Base-by-base conservation (phyloP, 225 moss, liverwort and hornwort species). In the Sphagnum tenellum region DNA sequence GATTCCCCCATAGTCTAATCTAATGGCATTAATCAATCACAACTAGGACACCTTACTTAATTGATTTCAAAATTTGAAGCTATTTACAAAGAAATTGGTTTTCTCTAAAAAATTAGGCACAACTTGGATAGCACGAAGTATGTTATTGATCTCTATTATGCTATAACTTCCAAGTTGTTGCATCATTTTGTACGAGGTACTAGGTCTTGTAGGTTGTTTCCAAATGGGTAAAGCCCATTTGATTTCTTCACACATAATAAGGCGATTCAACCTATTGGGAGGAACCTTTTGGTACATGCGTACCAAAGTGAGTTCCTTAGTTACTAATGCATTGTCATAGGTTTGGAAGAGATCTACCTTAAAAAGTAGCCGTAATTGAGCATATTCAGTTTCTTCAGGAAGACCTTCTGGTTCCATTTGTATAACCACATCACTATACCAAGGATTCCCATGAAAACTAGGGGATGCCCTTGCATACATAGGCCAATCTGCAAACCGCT, bases 401-500 rank as follows among this genome's bases (percentile, higher is more conserved):
- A n/a, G 5, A 4, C 66, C 66, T 56, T 8, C 55, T n/a, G 29
- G 9, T 56, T 66, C 66, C 55, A 66, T 55, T 55, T 66, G 66
- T 7, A 66, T 7, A 10, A 2, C 46, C 8, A 66, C 66, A 53
- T 66, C 55, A 11, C 55, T 55, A 46, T 29, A 66, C 53, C 55
- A 66, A 14, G 66, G 29, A 3, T 44, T 4, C 3, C 55, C 55
- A 50, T 66, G 55, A 50, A 66, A 66, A 55, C 46, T 56, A 12
- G 13, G 11, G 55, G 11, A n/a, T 9, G 66, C 66, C 46, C 66
- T 53, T 4, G 9, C 55, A 56, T 66, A 66, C 55, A 66, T 55
- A 4, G 66, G 66, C 66, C 66, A 66, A 56, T 66, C 55, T 13
- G 29, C 66, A 29, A 66, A 55, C 11, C 66, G 54, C 11, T 55